Conservation (phyloP, 495 filamentous ascomycete genomes). For the Beverwykella pulmonaria region DNA sequence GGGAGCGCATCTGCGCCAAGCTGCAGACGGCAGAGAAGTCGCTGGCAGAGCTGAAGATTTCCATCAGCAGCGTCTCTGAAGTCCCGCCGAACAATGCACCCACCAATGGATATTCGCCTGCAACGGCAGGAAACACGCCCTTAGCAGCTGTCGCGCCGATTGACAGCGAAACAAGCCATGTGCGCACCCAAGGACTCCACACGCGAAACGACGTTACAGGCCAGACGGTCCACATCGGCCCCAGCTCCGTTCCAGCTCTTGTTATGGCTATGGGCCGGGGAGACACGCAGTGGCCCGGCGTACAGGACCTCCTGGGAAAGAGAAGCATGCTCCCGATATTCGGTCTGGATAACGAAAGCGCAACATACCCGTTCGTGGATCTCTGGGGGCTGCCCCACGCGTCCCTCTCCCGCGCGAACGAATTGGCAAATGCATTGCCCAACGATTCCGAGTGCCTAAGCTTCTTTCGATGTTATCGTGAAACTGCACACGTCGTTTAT, state of each 20-base stretch:
- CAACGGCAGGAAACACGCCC: conserved; percentile 32
- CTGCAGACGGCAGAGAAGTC: conserved; percentile 46
- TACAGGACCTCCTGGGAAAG: conserved; percentile 59
- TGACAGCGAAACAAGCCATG: conserved; percentile 33
- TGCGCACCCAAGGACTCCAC: conserved; percentile 51
- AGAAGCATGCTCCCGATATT: conserved; percentile 79
- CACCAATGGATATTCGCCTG: conserved; percentile 36
- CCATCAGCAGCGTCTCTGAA: conserved; percentile 40
- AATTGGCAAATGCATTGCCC: conserved; percentile 72
- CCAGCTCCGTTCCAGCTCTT: conserved; percentile 61
- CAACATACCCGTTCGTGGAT: conserved; percentile 77
- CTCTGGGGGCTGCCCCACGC: conserved; percentile 64
- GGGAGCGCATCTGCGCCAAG: conserved; percentile 45
- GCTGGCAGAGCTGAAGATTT: conserved; percentile 42
- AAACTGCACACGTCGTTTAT: conserved; percentile 78
- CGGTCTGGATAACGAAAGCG: conserved; percentile 77
- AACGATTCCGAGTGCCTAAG: conserved; percentile 63
- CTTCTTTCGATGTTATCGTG: conserved; percentile 72
- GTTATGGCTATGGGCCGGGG: conserved; percentile 68
- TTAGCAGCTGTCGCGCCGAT: conserved; percentile 33
- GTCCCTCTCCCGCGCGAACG: conserved; percentile 69
- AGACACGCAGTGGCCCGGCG: conserved; percentile 52
- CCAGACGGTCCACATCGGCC: conserved; percentile 61
- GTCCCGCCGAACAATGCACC: conserved; percentile 22
- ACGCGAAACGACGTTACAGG: conserved; percentile 58